phyloP scores from a whole-genome alignment of 768 basidiomycete genomes.

The Termitomyces sp. region DNA sequence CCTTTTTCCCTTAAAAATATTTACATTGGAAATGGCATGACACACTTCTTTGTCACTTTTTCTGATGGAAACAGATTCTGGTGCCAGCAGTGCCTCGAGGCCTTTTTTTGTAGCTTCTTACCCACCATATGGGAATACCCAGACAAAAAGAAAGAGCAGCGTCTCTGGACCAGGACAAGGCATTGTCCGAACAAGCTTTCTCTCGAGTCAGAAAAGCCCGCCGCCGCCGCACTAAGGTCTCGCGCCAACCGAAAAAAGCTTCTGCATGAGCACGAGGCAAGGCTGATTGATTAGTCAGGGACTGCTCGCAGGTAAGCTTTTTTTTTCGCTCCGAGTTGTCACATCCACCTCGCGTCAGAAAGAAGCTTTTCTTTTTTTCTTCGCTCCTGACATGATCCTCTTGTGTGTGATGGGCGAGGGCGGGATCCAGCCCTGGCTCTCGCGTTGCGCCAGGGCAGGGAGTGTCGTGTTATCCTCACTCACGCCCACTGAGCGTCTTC shows the following conservation, averaged over 20 bases:
- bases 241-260: not conserved
- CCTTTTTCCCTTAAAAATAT: too few relatives aligned
- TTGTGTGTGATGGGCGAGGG: not conserved
- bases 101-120: not conserved
- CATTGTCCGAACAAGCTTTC: not conserved
- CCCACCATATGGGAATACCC: not conserved
- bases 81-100: too few relatives aligned
- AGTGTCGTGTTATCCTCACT: too few relatives aligned
- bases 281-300: not conserved
- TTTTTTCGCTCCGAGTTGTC: not conserved
- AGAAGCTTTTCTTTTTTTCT: not conserved
- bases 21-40: too few relatives aligned
- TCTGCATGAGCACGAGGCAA: not conserved
- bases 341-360: not conserved
- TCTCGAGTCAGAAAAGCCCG: not conserved
- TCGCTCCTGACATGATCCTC: not conserved
- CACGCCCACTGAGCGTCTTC: too few relatives aligned
- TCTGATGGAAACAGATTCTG: too few relatives aligned
- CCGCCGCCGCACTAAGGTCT: too few relatives aligned
- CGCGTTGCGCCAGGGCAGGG: too few relatives aligned
- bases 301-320: not conserved
- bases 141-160: not conserved
- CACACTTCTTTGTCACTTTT: too few relatives aligned
- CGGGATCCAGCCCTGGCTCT: not conserved
- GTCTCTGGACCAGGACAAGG: not conserved